Evolutionary conservation across 2,329 filamentous ascomycete species (phyloP), one percentile per base, ranked within the genome.

Genomic region (Claviceps cyperi): DNA sequence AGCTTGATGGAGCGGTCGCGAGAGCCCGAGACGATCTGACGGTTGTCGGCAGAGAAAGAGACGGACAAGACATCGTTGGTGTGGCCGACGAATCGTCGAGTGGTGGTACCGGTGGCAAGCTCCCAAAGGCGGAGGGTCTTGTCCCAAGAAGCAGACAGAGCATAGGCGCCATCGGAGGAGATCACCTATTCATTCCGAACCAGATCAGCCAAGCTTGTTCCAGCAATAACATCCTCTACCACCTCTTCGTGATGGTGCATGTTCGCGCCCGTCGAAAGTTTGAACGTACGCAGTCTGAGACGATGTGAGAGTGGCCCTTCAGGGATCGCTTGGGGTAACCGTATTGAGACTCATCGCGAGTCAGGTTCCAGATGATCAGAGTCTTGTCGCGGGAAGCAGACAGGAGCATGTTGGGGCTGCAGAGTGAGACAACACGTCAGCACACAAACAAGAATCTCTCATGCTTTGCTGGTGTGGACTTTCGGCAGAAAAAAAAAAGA

Each of bases 41-140:
- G 86, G 86, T 97, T 97, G 81, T 98, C 92, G 82, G 92, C 92
- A 65, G 92, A 97, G 86, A 98, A 98, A 63, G 90, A 96, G 72
- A 98, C 92, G 72, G 91, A 97, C 70, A 97, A 89, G 66, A 98
- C 91, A 69, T 97, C 92, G 81, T 94, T 95, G 80, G 81, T 95
- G 85, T 97, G 92, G 74, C 92, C 92, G 73, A 96, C 90, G 71
- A 98, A 97, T 68, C 89, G 88, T 70, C 92, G 86, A 71, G 92
- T 98, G 74, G 92, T 98, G 69, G 83, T 88, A 73, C 92, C 92
- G 64, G 86, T 94, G 65, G 90, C 86, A 60, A 98, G 88, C 83
- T 97, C 92, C 92, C 92, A 98, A 59, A 98, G 86, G 66, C 92
- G 91, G 69, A 98, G 89, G 61, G 91, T 96, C 88, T 96, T 97